Conservation (phyloP, 441 rosid genomes). For the Croton laevigatus region DNA sequence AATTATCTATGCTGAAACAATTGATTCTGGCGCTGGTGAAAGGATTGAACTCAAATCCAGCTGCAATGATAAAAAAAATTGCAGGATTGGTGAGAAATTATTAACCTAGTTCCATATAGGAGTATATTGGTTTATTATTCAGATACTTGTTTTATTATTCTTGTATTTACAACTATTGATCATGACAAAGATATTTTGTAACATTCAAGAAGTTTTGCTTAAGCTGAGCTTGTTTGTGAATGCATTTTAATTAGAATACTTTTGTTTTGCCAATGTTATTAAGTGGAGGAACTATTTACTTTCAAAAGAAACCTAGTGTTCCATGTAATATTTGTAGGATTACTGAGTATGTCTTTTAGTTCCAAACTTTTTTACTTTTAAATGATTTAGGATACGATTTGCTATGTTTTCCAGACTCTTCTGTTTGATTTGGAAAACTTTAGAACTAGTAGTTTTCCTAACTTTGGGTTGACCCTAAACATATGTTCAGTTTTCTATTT, state of each 20-base stretch:
- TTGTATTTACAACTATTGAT: neutral
- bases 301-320: neutral
- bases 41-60: constrained; percentile 90
- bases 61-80: constrained; percentile 87
- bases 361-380: neutral
- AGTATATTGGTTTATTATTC: constrained; percentile 1
- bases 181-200: neutral
- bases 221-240: too few species aligned
- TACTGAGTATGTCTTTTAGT: neutral
- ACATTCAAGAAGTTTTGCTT: neutral
- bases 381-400: neutral
- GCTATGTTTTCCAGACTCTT: neutral
- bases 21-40: constrained; percentile 70
- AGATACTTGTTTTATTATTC: neutral
- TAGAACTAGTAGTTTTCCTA: too few species aligned
- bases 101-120: constrained; percentile 17
- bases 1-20: constrained; percentile 89
- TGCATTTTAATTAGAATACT: neutral
- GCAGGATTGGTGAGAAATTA: constrained; percentile 77
- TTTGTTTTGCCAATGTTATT: neutral
- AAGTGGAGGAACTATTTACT: neutral
- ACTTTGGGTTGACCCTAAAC: neutral
- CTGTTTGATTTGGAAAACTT: neutral
- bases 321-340: neutral
- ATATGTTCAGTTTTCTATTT: neutral